These are phyloP conservation scores for Talaromyces sp. DNA, from an alignment of 2,329 filamentous ascomycete species.

Conservation along the genomic window DNA sequence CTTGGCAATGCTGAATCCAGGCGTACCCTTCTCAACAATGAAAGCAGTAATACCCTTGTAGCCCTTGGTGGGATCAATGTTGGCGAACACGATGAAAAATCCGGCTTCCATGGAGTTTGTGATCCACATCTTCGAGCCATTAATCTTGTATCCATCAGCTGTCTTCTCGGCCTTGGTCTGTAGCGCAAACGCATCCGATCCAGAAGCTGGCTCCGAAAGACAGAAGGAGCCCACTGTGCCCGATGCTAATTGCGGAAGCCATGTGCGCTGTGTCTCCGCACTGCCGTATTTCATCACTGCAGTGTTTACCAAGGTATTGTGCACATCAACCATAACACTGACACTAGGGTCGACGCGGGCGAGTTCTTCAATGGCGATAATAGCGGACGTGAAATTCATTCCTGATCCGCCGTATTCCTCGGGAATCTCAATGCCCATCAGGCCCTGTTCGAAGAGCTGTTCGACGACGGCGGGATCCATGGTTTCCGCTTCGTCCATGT, in stretches of 20 bases:
- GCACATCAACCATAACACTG: slow-evolving; percentile 91
- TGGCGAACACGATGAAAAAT: slow-evolving; percentile 98
- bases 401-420: slow-evolving; percentile 95
- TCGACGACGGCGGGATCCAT: slow-evolving; percentile 90
- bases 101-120: slow-evolving; percentile 92
- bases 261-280: slow-evolving; percentile 73
- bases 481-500: slow-evolving; percentile 94
- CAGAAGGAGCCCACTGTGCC: slow-evolving; percentile 89
- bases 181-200: slow-evolving; percentile 93
- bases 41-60: slow-evolving; percentile 98
- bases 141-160: slow-evolving; percentile 77
- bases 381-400: slow-evolving; percentile 98
- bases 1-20: slow-evolving; percentile 93
- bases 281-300: slow-evolving; percentile 82
- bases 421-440: slow-evolving; percentile 97
- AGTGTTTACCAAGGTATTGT: slow-evolving; percentile 97
- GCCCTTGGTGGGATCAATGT: slow-evolving; percentile 83
- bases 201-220: slow-evolving; percentile 85
- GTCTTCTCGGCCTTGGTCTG: slow-evolving; percentile 87
- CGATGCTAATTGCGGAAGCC: slow-evolving; percentile 84
- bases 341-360: slow-evolving; percentile 92
- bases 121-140: slow-evolving; percentile 99
- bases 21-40: slow-evolving; percentile 82
- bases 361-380: slow-evolving; percentile 95
- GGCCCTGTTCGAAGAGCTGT: slow-evolving; percentile 91